A percentile compares a stretch with the other conserved stretches of the same genome.
phyloP scores from a whole-genome alignment of 352 stramenopile species.

The Pseudoperonospora humuli region DNA sequence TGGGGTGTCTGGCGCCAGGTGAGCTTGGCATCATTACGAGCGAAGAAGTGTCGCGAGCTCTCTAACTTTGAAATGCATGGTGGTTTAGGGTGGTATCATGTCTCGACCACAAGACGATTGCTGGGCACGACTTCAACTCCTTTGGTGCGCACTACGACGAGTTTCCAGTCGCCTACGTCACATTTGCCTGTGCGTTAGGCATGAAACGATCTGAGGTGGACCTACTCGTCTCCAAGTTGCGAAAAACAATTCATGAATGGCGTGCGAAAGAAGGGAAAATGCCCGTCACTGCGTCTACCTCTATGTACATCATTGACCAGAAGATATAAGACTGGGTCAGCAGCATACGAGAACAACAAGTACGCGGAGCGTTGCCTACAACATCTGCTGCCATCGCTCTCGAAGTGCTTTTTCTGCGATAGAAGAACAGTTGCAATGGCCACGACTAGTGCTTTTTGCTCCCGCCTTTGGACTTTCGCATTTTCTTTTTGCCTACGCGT shows the following conservation, averaged over 20 bases:
- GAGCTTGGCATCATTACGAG: conserved; percentile 2
- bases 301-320: neutral
- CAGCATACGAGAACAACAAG: conserved; percentile 5
- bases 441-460: conserved; percentile 62
- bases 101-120: conserved; percentile 84
- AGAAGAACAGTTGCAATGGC: neutral
- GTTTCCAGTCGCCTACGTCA: conserved; percentile 93
- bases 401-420: conserved; percentile 3
- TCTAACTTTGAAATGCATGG: conserved; percentile 2
- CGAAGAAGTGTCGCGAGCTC: neutral
- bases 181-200: conserved; percentile 94
- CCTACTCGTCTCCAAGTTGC: conserved; percentile 87
- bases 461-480: conserved; percentile 48
- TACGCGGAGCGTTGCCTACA: conserved; percentile 19
- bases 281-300: too few species aligned
- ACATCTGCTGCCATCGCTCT: conserved; percentile 20
- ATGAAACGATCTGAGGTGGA: conserved; percentile 89
- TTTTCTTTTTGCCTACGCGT: conserved; percentile 50
- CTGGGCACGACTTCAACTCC: conserved; percentile 79
- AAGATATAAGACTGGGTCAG: neutral
- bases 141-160: conserved; percentile 89
- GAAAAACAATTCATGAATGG: conserved; percentile 89
- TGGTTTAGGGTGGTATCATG: conserved; percentile 81
- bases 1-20: conserved; percentile 92
- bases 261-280: conserved; percentile 28